phyloP scores from a whole-genome alignment of 2,329 filamentous ascomycete species.

The Pseudonectria foliicola region DNA sequence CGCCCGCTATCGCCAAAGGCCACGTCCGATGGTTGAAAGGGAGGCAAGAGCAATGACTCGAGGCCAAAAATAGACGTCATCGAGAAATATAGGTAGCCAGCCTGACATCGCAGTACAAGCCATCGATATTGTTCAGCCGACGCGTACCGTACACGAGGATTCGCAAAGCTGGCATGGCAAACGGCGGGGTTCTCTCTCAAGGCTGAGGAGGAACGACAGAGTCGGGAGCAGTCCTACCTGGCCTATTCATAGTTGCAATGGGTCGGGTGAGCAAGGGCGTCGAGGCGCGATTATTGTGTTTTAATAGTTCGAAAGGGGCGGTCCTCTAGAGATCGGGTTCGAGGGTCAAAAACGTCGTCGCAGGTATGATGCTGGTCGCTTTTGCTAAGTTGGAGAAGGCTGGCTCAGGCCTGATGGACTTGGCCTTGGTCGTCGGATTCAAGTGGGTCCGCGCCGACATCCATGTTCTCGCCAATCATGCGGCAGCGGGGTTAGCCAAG shows the following conservation, averaged over 20 bases:
- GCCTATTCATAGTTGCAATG: conserved; percentile 47
- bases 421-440: conserved; percentile 26
- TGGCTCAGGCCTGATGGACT: conserved; percentile 16
- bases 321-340: conserved; percentile 11
- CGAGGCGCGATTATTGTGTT: conserved; percentile 6
- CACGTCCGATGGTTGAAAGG: too few relatives aligned
- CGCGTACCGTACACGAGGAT: conserved; percentile 10
- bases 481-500: conserved; percentile 9
- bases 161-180: conserved; percentile 14
- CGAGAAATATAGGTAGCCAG: not conserved
- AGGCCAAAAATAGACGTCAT: too few relatives aligned
- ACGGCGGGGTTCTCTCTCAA: conserved; percentile 15
- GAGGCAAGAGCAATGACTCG: too few relatives aligned
- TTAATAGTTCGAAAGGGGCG: conserved; percentile 10
- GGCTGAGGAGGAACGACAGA: conserved; percentile 19
- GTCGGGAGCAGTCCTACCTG: conserved; percentile 42
- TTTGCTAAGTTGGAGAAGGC: conserved; percentile 21
- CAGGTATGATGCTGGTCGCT: conserved; percentile 14
- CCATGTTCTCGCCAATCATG: conserved; percentile 22
- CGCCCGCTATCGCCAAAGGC: too few relatives aligned
- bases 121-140: conserved; percentile 1
- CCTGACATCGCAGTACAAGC: not conserved
- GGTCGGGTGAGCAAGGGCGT: conserved; percentile 17
- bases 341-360: conserved; percentile 14
- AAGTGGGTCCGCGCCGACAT: conserved; percentile 34